These are phyloP conservation scores for Ophiostoma fasciatum DNA, from an alignment of 2,329 filamentous ascomycete species.

Conservation along the genomic window DNA sequence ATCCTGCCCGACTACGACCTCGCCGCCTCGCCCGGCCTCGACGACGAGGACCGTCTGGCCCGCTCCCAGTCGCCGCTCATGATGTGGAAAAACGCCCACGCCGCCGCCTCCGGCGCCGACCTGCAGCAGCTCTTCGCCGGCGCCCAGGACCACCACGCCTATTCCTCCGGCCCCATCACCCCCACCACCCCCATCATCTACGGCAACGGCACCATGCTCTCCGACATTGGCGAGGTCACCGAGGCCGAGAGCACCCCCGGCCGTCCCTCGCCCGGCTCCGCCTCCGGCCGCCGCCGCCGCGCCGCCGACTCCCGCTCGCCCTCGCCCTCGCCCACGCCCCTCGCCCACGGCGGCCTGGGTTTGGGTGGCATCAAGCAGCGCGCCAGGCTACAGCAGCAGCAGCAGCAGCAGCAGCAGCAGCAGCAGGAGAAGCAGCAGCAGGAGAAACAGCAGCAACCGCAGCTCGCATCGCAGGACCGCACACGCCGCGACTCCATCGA, in stretches of 20 bases:
- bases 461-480: slow-evolving; percentile 21
- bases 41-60: slow-evolving; percentile 25
- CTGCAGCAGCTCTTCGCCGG: slow-evolving; percentile 30
- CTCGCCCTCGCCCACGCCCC: slow-evolving; percentile 14
- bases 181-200: slow-evolving; percentile 52
- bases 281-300: no score
- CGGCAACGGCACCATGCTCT: slow-evolving; percentile 54
- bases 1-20: slow-evolving; percentile 66
- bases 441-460: slow-evolving; percentile 17
- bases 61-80: slow-evolving; percentile 32
- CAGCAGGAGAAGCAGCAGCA: no score
- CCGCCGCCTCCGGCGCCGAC: slow-evolving; percentile 17
- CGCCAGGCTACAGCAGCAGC: slow-evolving; percentile 9
- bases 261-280: slow-evolving; percentile 17
- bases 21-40: slow-evolving; percentile 35
- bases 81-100: slow-evolving; percentile 35
- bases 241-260: slow-evolving; percentile 36
- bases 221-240: slow-evolving; percentile 46
- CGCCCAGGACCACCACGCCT: slow-evolving; percentile 20
- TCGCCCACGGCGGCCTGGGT: no score
- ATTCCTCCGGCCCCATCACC: slow-evolving; percentile 29
- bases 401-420: no score
- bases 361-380: no score
- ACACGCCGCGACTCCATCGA: slow-evolving; percentile 41
- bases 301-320: slow-evolving; percentile 22